Conservation (phyloP, 2,329 filamentous ascomycete genomes). For the Ophiostoma piceae region DNA sequence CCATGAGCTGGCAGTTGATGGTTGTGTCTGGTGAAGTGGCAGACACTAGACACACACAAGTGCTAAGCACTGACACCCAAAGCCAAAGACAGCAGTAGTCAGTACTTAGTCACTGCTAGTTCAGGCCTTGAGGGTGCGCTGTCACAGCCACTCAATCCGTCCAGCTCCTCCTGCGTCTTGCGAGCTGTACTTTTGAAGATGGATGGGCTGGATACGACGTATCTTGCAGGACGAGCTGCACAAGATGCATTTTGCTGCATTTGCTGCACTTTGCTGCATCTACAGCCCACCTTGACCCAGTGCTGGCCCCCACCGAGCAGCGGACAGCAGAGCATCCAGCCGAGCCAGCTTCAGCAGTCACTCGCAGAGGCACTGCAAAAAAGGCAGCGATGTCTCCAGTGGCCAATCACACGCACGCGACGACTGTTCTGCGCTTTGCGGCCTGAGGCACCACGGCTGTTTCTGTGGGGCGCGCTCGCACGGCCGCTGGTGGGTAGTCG, state of each 20-base stretch:
- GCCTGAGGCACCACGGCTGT: slow-evolving; percentile 24
- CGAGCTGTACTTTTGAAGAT: not conserved
- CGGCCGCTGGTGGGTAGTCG: not conserved
- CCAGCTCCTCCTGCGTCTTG: not conserved
- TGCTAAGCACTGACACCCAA: not conserved
- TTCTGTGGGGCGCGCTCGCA: not conserved
- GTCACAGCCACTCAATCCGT: not conserved
- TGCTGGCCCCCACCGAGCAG: not conserved
- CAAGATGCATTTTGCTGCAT: not conserved
- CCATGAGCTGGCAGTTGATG: not conserved
- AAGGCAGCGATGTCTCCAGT: slow-evolving; percentile 8
- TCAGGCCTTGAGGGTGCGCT: not conserved
- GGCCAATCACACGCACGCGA: slow-evolving; percentile 22
- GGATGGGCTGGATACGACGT: not conserved
- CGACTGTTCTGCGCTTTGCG: not conserved
- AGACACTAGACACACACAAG: too few species aligned
- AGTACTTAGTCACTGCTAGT: not conserved
- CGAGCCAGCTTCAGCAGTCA: too few species aligned
- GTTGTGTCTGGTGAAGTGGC: too few species aligned
- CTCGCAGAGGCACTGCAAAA: not conserved
- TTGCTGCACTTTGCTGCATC: not conserved
- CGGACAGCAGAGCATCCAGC: too few species aligned
- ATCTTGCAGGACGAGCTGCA: not conserved
- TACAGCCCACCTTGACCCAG: not conserved
- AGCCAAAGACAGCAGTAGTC: not conserved